Percentiles rank a stretch among this genome's conserved stretches.
phyloP scores from a whole-genome alignment of 169 alveolate species.

The Plasmodium falciparum region DNA sequence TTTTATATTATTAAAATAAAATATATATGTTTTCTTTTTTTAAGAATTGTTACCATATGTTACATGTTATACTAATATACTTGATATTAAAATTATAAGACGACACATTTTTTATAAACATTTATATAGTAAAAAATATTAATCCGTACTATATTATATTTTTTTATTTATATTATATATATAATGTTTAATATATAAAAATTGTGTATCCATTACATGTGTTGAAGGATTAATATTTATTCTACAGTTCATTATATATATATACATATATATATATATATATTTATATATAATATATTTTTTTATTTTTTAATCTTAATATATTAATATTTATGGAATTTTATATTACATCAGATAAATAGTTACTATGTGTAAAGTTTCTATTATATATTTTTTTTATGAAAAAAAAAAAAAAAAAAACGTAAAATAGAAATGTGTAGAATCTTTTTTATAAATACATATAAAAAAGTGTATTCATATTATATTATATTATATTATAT shows the following conservation, averaged over 20 bases:
- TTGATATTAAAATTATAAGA: background rate
- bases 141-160: conserved; percentile 11
- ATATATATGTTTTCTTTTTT: no score
- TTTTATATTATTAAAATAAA: no score
- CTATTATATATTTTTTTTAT: no score
- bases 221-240: conserved; percentile 8
- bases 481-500: no score
- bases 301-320: background rate
- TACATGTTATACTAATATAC: background rate
- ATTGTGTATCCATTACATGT: background rate
- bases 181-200: background rate
- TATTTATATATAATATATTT: background rate
- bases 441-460: no score
- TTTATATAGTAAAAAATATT: conserved; percentile 10
- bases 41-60: background rate
- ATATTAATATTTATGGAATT: no score
- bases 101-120: conserved; percentile 23
- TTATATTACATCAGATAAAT: no score
- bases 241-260: conserved; percentile 20
- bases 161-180: conserved; percentile 7
- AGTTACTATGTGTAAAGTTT: no score
- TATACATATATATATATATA: conserved; percentile 5
- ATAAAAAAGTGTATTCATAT: no score
- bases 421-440: no score
- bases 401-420: no score